Base-by-base conservation (phyloP, 2,329 filamentous ascomycete species). In the Exophiala bonariae region DNA sequence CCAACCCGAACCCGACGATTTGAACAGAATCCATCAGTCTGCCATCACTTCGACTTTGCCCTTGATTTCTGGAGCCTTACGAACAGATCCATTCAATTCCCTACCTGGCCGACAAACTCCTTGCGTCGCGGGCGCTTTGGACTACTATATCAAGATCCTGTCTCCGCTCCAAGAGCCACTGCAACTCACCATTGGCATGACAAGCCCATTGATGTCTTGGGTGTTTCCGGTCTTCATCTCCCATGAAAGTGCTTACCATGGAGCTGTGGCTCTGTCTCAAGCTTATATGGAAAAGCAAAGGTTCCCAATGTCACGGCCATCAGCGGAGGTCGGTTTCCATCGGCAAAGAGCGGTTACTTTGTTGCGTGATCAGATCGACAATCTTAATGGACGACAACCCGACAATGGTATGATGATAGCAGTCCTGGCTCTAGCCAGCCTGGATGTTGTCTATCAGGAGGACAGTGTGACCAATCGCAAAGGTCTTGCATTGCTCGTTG, bases 401-500 rank as follows among this genome's bases (percentile, higher is more conserved):
- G 36, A 50, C 17, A 47, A 50, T 31, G 47, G 35, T n/a, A 19
- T 31, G 7, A 23, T 54, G 17, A 37, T 54, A 38, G 45, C 47
- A 2, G 47, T 54, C 14, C 26, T 54, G 20, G 44, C 47, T 30
- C 23, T 54, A 18, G 47, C 51, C 9, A 26, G 23, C 18, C 43
- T 53, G 8, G 50, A 53, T 23, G 47, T 50, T 28, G 14, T 50
- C 8, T 47, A 45, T 18, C 13, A 41, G 26, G 20, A 36, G 4
- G 51, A 54, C 40, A 23, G 35, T 6, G 32, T 48, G 7, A 37
- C 40, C 10, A 50, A 48, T 26, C 41, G 51, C 14, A 50, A 50
- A 22, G 47, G 41, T 17, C 23, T 48, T 17, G 51, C 51, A n/a
- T 30, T 50, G 7, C 40, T 50, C 19, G 47, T 54, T n/a, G 51